A percentile compares a stretch with the other conserved stretches of the same genome.
phyloP scores from a whole-genome alignment of 2,329 filamentous ascomycete genomes.

The Chrysoporthe cubensis region DNA sequence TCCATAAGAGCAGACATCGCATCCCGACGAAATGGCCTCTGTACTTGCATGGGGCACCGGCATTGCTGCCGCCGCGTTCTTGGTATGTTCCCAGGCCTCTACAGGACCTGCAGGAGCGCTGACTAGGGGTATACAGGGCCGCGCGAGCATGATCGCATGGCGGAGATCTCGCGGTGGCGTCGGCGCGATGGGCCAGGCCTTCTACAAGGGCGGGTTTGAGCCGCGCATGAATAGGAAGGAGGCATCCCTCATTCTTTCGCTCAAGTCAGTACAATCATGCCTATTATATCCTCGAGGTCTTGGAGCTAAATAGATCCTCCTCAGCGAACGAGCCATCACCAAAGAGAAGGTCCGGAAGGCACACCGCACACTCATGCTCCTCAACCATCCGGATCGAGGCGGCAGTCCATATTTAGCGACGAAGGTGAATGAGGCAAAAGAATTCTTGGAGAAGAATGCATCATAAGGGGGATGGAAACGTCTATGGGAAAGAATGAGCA shows the following conservation, averaged over 20 bases:
- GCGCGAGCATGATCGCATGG: constrained; percentile 88
- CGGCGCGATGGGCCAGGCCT: constrained; percentile 83
- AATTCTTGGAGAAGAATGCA: constrained; percentile 80
- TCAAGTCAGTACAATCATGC: constrained; percentile 65
- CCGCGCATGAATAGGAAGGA: constrained; percentile 90
- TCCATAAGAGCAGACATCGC: constrained; percentile 21
- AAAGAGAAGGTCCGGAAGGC: constrained; percentile 96
- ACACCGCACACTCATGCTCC: constrained; percentile 91
- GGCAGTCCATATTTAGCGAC: constrained; percentile 95
- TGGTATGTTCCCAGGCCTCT: constrained; percentile 46
- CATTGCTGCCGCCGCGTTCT: constrained; percentile 67
- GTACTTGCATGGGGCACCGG: constrained; percentile 62
- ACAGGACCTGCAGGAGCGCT: constrained; percentile 14
- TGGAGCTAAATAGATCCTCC: not conserved
- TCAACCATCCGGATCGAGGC: constrained; percentile 97
- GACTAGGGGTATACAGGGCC: constrained; percentile 64
- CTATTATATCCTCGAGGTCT: not conserved
- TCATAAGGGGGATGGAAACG: constrained; percentile 29
- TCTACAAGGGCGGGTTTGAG: constrained; percentile 99
- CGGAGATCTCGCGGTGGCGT: constrained; percentile 79
- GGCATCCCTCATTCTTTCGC: constrained; percentile 85
- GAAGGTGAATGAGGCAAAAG: constrained; percentile 98
- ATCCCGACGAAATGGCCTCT: constrained; percentile 56
- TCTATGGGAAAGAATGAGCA: not conserved
- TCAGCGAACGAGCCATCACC: constrained; percentile 81